Evolutionary conservation across 78 protist genomes (phyloP).

Genomic region (slime mould (Dictyostelium discoideum)): dicty_2.7 NC_007088.5:5564501-5565000

Average conservation of each 20-base stretch:
- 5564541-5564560: slow-evolving; percentile 33
- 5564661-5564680: slow-evolving; percentile 40
- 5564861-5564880: background rate
- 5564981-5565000: background rate
- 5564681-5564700: slow-evolving; percentile 32
- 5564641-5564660: slow-evolving; percentile 31
- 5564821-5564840: slow-evolving; percentile 8
- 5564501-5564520: background rate
- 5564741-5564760: background rate
- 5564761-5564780: slow-evolving; percentile 22
- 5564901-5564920: background rate
- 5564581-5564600: slow-evolving; percentile 51
- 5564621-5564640: background rate
- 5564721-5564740: background rate
- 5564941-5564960: background rate
- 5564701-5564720: background rate
- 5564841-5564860: slow-evolving; percentile 17
- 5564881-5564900: background rate
- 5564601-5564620: slow-evolving; percentile 46
- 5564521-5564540: slow-evolving; percentile 5
- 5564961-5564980: background rate
- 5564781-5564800: background rate
- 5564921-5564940: background rate
- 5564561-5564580: slow-evolving; percentile 52
- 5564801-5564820: slow-evolving; percentile 21